Conservation (phyloP, 371 early-diverging fungal species). For the Syncephalastrum contaminatum region DNA sequence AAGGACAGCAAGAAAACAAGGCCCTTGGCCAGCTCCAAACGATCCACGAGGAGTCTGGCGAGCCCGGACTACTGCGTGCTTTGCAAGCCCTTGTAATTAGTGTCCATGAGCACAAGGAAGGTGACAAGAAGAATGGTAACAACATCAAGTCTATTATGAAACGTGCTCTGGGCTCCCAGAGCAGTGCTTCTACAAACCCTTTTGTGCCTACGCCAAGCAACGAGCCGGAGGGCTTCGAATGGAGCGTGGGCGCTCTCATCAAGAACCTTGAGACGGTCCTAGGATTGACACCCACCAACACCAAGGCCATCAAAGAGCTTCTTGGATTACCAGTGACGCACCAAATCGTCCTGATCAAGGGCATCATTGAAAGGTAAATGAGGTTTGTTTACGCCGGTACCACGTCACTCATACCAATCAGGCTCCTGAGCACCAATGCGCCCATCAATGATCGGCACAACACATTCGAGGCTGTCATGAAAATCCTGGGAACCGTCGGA, state of each 20-base stretch:
- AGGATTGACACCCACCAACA: constrained; percentile 21
- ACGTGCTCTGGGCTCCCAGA: constrained; percentile 2
- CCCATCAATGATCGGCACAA: constrained; percentile 44
- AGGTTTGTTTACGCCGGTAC: background rate
- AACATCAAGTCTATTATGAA: constrained; percentile 6
- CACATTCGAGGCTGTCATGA: constrained; percentile 44
- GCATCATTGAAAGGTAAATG: constrained; percentile 35
- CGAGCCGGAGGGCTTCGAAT: constrained; percentile 22
- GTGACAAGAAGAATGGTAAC: constrained; percentile 5
- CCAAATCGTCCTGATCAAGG: constrained; percentile 23
- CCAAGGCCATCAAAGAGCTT: constrained; percentile 33
- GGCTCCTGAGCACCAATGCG: constrained; percentile 32
- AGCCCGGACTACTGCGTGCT: constrained; percentile 15
- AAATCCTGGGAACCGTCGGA: constrained; percentile 34
- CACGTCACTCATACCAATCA: constrained; percentile 6
- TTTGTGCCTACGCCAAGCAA: constrained; percentile 13
- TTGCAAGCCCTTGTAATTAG: constrained; percentile 10
- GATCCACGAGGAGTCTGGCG: constrained; percentile 20
- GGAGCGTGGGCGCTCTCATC: constrained; percentile 32
- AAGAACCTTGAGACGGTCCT: constrained; percentile 30
- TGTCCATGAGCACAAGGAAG: constrained; percentile 3
- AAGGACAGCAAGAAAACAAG: background rate
- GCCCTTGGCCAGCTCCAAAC: constrained; percentile 2
- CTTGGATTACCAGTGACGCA: constrained; percentile 26
- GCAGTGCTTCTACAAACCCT: background rate